Evolutionary conservation across 2,329 filamentous ascomycete genomes (phyloP), one percentile per base, ranked within the genome.

Genomic region (Phaeosphaeria sp.): DNA sequence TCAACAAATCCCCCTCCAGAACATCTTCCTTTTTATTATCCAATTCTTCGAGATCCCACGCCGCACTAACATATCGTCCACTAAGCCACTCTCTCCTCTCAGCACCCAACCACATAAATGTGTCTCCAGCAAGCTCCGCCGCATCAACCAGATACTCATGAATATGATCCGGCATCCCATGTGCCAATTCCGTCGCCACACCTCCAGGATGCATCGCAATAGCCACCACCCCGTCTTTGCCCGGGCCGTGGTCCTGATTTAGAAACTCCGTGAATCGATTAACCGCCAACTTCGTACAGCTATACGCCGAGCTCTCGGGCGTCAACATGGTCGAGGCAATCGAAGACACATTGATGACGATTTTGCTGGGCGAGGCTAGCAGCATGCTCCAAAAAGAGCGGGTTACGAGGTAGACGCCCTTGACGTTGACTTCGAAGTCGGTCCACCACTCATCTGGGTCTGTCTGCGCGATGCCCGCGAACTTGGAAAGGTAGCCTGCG

Each of bases 241-340:
- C 51, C 17, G 54, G 36, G 1, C 63, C 62, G 44, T 74, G 56
- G n/a, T 86, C 84, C 0, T 72, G 71, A 45, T 77, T 73, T 7
- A 84, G 57, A 56, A 78, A 81, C 64, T 87, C 84, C 0, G 79
- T 82, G 24, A 87, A 76, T 6, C 83, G 77, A 9, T 81, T 62
- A 15, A 84, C 59, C 3, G 83, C 84, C 25, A 85, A 73, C 63
- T 86, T 86, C 21, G 74, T 77, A 0, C 75, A 75, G 53, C 80
- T 77, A 59, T 87, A 87, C 3, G 75, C 74, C 1, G 58, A 53
- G 3, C 48, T 49, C 6, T 58, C 50, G 2, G 51, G 51, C 0
- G 45, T 4, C 2, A 53, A 18, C 20, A 47, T 42, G 5, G 56
- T 68, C 64, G 2, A 79, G 75, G 78, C 83, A 0, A 82, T 74